Evolutionary conservation across 169 alveolate species (phyloP), one percentile per base, ranked within the genome.

Genomic region (Cryptosporidium meleagridis): DNA sequence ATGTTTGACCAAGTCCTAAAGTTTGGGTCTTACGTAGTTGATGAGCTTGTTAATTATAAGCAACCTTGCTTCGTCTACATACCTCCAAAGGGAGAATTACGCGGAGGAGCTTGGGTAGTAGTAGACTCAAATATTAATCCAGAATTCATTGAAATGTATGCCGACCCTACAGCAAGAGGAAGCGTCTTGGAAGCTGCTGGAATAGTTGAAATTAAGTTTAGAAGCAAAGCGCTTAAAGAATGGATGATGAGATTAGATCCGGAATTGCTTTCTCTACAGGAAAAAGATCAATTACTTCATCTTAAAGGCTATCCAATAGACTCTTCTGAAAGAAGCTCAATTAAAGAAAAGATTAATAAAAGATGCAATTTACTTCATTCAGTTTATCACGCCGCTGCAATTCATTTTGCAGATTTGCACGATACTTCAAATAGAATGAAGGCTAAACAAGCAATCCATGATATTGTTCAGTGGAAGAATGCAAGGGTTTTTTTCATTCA

Each of bases 81-180:
- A 58, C 96, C 96, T 18, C 95, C 95, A 18, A 86, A 55, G 10
- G 96, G 94, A 5, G 96, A 94, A 75, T 72, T 94, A 21, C 93
- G 96, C 21, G 96, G 96, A 3, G 96, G 96, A 12, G 94, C 96
- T 44, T 94, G 96, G 96, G 96, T 94, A 31, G 97, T 94, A 61
- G 94, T 94, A 10, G 97, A 94, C 72, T 95, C 95, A 26, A 87
- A 95, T 44, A 87, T 95, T 71, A 95, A 95, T 85, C 91, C 95
- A 41, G 93, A 94, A 41, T 86, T 91, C 55, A 95, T 95, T 92
- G 96, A 94, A 91, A 94, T 93, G 95, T 93, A 93, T 69, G 97
- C 97, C 10, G 97, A 93, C 45, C 92, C 92, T 23, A 91, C 91
- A 45, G 93, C 95, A 12, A 91, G 95, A 44, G 96, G 96, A 18